Evolutionary conservation across 768 basidiomycete genomes (phyloP).

Genomic region (Lactifluus piperatus): DNA sequence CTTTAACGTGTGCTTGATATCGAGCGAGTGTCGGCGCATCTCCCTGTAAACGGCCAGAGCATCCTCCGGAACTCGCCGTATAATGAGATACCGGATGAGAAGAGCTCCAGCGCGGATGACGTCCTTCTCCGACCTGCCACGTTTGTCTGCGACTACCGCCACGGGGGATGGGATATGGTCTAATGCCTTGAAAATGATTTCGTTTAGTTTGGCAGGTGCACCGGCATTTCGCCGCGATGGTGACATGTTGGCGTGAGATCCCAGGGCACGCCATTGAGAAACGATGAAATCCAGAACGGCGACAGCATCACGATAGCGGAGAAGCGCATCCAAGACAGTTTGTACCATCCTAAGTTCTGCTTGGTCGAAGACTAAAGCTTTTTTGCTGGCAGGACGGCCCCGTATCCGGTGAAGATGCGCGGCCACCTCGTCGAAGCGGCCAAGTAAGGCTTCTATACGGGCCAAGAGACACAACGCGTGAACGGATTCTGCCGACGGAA

Average conservation of each 20-base stretch:
- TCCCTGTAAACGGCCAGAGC: slow-evolving; percentile 16
- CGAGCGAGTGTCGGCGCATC: slow-evolving; percentile 10
- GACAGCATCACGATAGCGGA: slow-evolving; percentile 6
- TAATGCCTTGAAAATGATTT: slow-evolving; percentile 9
- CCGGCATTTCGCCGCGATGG: background rate
- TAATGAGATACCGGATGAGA: slow-evolving; percentile 12
- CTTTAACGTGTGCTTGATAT: background rate
- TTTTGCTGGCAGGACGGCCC: background rate
- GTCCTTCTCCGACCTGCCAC: background rate
- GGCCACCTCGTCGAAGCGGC: slow-evolving; percentile 9
- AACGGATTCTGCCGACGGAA: background rate
- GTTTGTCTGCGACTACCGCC: slow-evolving; percentile 3
- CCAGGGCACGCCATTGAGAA: slow-evolving; percentile 7
- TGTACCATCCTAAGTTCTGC: slow-evolving; percentile 8
- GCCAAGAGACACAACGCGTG: slow-evolving; percentile 13
- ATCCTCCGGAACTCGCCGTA: slow-evolving; percentile 15
- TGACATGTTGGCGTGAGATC: slow-evolving; percentile 2
- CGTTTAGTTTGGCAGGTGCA: background rate
- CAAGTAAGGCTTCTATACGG: slow-evolving; percentile 13
- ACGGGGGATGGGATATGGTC: slow-evolving; percentile 8
- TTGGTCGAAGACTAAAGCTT: background rate
- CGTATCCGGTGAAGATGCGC: background rate
- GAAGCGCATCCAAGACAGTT: slow-evolving; percentile 8
- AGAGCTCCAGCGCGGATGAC: slow-evolving; percentile 3
- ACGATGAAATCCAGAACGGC: slow-evolving; percentile 15